These are phyloP conservation scores for Talaromyces ruber DNA, from an alignment of 495 filamentous ascomycete species.

Conservation along the genomic window DNA sequence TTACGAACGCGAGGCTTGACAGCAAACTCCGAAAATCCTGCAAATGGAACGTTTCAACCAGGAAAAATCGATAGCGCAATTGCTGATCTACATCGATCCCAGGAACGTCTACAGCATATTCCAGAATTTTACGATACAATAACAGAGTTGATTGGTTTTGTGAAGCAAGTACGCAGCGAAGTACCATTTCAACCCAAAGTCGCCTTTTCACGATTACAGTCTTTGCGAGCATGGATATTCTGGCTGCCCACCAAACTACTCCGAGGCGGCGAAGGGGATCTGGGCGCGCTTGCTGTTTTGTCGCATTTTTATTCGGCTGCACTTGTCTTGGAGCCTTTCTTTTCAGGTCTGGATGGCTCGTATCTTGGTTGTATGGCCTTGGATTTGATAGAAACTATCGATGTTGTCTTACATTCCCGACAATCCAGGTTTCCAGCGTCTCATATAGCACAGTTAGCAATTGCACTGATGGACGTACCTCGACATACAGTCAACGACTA, in stretches of 20 bases:
- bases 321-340: constrained; percentile 78
- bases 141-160: constrained; percentile 70
- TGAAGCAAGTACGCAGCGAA: constrained; percentile 68
- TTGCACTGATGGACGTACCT: constrained; percentile 31
- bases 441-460: constrained; percentile 23
- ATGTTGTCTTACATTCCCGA: constrained; percentile 38
- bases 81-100: constrained; percentile 52
- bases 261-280: constrained; percentile 31
- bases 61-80: constrained; percentile 51
- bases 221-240: constrained; percentile 85
- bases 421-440: constrained; percentile 28
- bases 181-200: constrained; percentile 66
- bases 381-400: constrained; percentile 70
- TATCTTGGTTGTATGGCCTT: constrained; percentile 74
- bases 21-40: constrained; percentile 16
- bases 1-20: constrained; percentile 30
- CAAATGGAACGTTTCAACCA: constrained; percentile 42
- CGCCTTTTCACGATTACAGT: constrained; percentile 79
- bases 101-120: constrained; percentile 61
- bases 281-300: constrained; percentile 48
- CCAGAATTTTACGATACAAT: constrained; percentile 67
- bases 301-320: constrained; percentile 88
- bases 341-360: constrained; percentile 80
- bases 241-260: constrained; percentile 83
- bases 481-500: constrained; percentile 27